These are phyloP conservation scores for Stylonectria norvegica DNA, from an alignment of 2,329 filamentous ascomycete species.

Conservation along the genomic window DNA sequence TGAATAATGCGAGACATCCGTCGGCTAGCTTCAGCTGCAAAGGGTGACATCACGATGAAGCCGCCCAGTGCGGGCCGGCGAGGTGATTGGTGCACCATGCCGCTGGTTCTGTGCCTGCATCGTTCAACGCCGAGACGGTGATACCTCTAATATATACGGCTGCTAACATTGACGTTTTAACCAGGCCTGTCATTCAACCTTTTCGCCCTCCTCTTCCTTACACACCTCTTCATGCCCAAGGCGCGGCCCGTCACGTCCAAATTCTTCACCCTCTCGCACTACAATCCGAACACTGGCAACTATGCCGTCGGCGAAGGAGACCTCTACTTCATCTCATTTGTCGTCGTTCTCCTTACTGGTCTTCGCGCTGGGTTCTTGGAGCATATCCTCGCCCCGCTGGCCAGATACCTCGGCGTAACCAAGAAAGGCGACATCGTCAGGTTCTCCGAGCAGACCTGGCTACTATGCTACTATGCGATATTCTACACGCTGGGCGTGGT, in stretches of 20 bases:
- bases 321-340: constrained; percentile 71
- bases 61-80: no score
- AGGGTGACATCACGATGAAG: no score
- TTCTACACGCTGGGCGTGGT: constrained; percentile 87
- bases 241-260: constrained; percentile 76
- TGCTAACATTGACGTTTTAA: background rate
- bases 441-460: constrained; percentile 93
- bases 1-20: background rate
- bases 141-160: constrained; percentile 17
- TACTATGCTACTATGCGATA: constrained; percentile 75
- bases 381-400: constrained; percentile 77
- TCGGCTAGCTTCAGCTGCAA: no score
- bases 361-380: constrained; percentile 83
- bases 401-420: constrained; percentile 66
- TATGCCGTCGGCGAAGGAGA: constrained; percentile 82
- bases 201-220: constrained; percentile 74
- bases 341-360: constrained; percentile 81
- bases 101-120: no score
- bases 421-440: constrained; percentile 74
- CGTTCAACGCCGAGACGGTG: no score
- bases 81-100: no score
- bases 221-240: constrained; percentile 78
- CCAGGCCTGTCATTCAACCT: constrained; percentile 79
- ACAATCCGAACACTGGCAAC: constrained; percentile 61
- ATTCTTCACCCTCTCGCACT: constrained; percentile 85